Evolutionary conservation across 352 stramenopile genomes (phyloP).

Genomic region (Peronospora belbahrii): DNA sequence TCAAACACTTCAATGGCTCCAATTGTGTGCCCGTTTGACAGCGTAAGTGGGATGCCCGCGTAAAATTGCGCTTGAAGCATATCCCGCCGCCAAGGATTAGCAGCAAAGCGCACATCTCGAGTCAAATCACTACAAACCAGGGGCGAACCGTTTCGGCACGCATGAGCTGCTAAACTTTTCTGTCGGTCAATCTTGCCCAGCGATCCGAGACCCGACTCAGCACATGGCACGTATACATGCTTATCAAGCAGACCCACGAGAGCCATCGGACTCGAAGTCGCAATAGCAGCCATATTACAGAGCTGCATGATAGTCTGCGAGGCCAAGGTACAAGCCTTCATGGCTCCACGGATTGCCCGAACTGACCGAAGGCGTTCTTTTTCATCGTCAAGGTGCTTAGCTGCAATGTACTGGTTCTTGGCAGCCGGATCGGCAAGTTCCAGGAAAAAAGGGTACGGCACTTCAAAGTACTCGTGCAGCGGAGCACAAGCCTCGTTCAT

Average conservation of each 20-base stretch:
- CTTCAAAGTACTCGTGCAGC: conserved; percentile 55
- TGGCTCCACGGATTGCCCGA: conserved; percentile 33
- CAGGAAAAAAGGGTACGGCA: conserved; percentile 64
- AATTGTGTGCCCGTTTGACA: conserved; percentile 73
- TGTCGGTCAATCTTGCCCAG: conserved; percentile 46
- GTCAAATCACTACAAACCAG: conserved; percentile 72
- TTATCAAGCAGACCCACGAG: conserved; percentile 63
- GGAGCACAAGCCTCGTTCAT: conserved; percentile 62
- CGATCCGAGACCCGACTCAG: conserved; percentile 32
- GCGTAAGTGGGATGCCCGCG: conserved; percentile 74
- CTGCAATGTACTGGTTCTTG: conserved; percentile 52
- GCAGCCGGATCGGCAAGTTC: conserved; percentile 40
- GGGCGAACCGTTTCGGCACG: conserved; percentile 58
- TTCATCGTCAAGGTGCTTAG: conserved; percentile 65
- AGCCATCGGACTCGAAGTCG: conserved; percentile 56
- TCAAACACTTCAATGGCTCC: conserved; percentile 79
- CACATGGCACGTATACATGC: conserved; percentile 62
- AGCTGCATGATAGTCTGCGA: conserved; percentile 60
- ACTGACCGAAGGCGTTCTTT: conserved; percentile 56
- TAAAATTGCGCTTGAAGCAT: conserved; percentile 60
- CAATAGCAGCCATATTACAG: conserved; percentile 76
- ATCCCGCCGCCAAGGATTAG: conserved; percentile 62
- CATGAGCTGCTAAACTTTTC: conserved; percentile 59
- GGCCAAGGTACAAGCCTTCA: conserved; percentile 31
- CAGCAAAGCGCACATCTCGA: conserved; percentile 65